These are phyloP conservation scores for Lunularia cruciata DNA, from an alignment of 225 moss, liverwort and hornwort genomes.

Conservation along the genomic window DNA sequence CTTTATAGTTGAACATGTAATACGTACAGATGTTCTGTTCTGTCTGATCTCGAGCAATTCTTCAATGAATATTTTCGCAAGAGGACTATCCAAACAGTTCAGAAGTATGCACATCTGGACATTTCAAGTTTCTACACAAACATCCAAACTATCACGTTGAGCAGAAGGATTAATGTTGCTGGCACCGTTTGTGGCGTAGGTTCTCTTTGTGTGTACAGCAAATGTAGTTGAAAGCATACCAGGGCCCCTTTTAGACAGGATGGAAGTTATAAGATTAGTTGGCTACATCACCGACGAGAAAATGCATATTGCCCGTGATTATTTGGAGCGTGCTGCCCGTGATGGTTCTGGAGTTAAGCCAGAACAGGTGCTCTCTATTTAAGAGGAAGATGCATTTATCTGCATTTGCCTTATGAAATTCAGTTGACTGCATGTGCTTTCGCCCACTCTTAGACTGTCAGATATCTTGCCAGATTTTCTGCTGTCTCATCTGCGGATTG, in stretches of 20 bases:
- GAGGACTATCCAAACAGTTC: too few relatives aligned
- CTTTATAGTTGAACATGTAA: too few relatives aligned
- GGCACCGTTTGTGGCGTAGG: constrained; percentile 29
- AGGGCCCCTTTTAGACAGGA: constrained; percentile 79
- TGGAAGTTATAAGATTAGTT: constrained; percentile 56
- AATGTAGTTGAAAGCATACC: constrained; percentile 96
- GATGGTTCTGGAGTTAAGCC: constrained; percentile 87
- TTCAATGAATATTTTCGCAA: too few relatives aligned
- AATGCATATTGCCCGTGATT: constrained; percentile 74
- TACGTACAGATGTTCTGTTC: too few relatives aligned
- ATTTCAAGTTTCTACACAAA: too few relatives aligned
- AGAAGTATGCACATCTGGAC: too few relatives aligned
- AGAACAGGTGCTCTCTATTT: constrained; percentile 76
- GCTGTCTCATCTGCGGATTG: too few relatives aligned
- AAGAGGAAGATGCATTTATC: neutral
- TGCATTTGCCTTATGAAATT: neutral
- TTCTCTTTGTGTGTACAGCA: constrained; percentile 89
- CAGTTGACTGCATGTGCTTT: constrained; percentile 8
- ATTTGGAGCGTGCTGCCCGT: constrained; percentile 94
- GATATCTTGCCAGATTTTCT: neutral
- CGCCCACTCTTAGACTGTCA: too few relatives aligned
- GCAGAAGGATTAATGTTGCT: too few relatives aligned
- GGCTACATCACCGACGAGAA: constrained; percentile 59
- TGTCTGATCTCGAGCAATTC: too few relatives aligned
- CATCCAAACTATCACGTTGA: too few relatives aligned